Base-by-base conservation (phyloP, 163 green algal species). In the Coccomyxa subellipsoidea region DNA sequence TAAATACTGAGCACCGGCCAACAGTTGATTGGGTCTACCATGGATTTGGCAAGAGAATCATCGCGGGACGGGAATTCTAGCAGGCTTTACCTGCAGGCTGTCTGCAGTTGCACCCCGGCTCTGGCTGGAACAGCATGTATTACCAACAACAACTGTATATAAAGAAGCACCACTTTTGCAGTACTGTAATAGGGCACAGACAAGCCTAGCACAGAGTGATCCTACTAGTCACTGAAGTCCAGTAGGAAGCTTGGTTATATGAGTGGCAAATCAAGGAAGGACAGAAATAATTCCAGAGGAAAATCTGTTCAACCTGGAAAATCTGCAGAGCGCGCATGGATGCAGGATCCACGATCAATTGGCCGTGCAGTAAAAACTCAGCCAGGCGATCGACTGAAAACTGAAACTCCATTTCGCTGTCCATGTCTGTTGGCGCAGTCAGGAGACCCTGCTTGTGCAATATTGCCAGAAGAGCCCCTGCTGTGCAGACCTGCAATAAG, bases 241-340 rank as follows among this genome's bases (percentile, higher is more conserved):
- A n/a, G n/a, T n/a, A 77, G n/a, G 32, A 29, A 7, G 31, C 34
- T 29, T 39, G 71, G 9, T 77, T 35, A 31, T 7, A 40, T 47
- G 2, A 3, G 71, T 23, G n/a, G 21, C 34, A 78, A 10, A 47
- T 78, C 34, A 47, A 53, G 23, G 9, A 39, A 38, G 23, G 27
- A 27, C 15, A 39, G 53, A 36, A 81, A 40, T 4, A 37, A 70
- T n/a, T n/a, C n/a, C n/a, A n/a, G n/a, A n/a, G n/a, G n/a, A n/a
- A n/a, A n/a, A n/a, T n/a, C n/a, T n/a, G 76, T 7, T 69, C 21
- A 27, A 72, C 77, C 54, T 76, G 54, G 69, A 84, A 84, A 12
- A 88, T 81, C 71, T 93, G 88, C 36, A 98, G 89, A 2, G 90
- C 92, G 23, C 83, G 78, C 80, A 96, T 82, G 21, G 87, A 94